phyloP scores from a whole-genome alignment of 2,329 filamentous ascomycete species.

The Penicillium glabrum region DNA sequence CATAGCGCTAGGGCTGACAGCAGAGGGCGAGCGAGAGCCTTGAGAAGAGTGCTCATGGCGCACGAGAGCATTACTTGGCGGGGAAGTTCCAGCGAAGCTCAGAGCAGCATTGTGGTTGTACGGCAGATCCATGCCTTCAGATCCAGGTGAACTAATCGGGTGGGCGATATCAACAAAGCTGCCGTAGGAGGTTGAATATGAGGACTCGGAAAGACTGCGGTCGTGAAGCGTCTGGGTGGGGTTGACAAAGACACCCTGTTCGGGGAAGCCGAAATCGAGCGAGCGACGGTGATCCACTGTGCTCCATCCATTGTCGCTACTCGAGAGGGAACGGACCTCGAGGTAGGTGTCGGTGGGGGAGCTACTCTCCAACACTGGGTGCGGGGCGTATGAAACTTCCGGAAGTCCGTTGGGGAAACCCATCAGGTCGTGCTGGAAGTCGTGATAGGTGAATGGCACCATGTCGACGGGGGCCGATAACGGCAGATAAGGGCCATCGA shows the following conservation, averaged over 20 bases:
- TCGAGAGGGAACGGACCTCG: constrained; percentile 83
- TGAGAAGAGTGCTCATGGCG: constrained; percentile 45
- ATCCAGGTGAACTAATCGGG: constrained; percentile 79
- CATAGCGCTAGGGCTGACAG: constrained; percentile 66
- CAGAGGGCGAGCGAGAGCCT: constrained; percentile 45
- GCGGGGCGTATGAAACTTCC: constrained; percentile 43
- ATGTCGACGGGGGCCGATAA: constrained; percentile 60
- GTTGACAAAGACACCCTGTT: constrained; percentile 77
- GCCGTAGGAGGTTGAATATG: constrained; percentile 68
- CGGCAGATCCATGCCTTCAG: constrained; percentile 66
- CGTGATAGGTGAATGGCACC: constrained; percentile 72
- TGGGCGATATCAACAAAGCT: constrained; percentile 83
- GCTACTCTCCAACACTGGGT: constrained; percentile 50
- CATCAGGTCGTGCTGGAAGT: constrained; percentile 71
- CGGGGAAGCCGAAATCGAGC: constrained; percentile 65
- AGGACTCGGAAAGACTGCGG: constrained; percentile 82
- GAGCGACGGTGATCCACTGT: constrained; percentile 74
- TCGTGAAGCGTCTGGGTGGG: constrained; percentile 87
- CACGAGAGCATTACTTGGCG: constrained; percentile 28
- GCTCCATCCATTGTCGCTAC: constrained; percentile 83
- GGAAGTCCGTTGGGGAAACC: constrained; percentile 53
- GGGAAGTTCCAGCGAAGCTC: constrained; percentile 23
- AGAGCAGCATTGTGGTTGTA: constrained; percentile 31
- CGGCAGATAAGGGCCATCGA: constrained; percentile 62
- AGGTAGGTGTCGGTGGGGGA: constrained; percentile 79